Conservation (phyloP, 225 moss, liverwort and hornwort genomes). For the Thuidium tamariscinum region DNA sequence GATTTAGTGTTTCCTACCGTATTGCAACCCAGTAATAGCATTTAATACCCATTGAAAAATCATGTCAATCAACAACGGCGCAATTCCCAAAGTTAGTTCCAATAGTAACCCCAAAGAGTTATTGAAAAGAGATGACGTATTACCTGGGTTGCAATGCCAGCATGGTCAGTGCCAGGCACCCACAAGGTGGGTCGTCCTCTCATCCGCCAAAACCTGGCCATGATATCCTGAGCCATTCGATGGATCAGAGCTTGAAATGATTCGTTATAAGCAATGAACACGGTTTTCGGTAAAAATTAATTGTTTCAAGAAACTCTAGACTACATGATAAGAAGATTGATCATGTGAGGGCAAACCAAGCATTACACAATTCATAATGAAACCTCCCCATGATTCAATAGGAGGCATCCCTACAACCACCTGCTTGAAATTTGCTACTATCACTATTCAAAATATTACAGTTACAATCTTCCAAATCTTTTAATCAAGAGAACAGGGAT, state of each 20-base stretch:
- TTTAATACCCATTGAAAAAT: neutral
- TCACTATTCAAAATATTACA: neutral
- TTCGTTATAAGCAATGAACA: neutral
- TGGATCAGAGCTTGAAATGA: neutral
- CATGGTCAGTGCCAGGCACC: conserved; percentile 94
- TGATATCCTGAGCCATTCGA: conserved; percentile 58
- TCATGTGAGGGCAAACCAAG: neutral
- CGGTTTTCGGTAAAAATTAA: neutral
- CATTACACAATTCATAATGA: neutral
- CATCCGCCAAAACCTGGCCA: conserved; percentile 90
- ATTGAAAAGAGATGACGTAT: neutral
- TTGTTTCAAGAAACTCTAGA: neutral
- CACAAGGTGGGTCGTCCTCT: conserved; percentile 78
- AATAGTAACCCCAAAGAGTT: neutral
- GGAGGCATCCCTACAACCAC: neutral
- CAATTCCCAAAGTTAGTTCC: neutral
- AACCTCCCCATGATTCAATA: neutral
- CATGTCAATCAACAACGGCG: neutral
- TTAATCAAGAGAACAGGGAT: neutral
- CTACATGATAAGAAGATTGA: neutral
- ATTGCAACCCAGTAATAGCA: neutral
- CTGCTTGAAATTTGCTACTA: neutral
- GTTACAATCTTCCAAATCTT: neutral
- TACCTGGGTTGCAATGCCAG: conserved; percentile 97
- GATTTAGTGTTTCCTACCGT: neutral